Base-by-base conservation (phyloP, 75 land plant species). In the Sequoiadendron giganteum region DNA sequence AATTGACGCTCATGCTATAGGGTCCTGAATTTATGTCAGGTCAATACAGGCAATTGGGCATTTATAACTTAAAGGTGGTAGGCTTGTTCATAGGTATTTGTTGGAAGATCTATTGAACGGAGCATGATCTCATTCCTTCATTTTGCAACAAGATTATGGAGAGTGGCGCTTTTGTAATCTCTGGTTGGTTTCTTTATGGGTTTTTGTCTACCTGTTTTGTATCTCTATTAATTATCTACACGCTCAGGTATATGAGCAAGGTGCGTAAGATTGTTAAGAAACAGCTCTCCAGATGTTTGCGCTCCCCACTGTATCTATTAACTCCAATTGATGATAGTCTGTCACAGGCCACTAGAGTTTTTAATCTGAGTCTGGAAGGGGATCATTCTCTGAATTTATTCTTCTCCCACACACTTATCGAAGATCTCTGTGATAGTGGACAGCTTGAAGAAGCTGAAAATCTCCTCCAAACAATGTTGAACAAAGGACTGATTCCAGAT, bases 311-410 rank as follows among this genome's bases (percentile, higher is more conserved):
- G 5, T 19, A 19, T 58, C 65, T 5, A 42, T 28, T 81, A 21
- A 28, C 48, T 43, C 11, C 83, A 81, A 81, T 38, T n/a, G 48
- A 81, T 28, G 8, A 81, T 45, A 43, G 8, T 40, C 83, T 81
- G 3, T 81, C 25, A 47, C 47, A 81, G n/a, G 83, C 83, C 14
- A 28, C 48, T 21, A 81, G 48, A 45, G 1, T 43, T 43, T 81
- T 81, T n/a, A 25, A 28, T 81, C n/a, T 43, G 21, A 81, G 25
- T 10, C 49, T 81, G n/a, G 83, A 81, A 2, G 48, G 40, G 40
- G 13, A 40, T 47, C 49, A 81, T 81, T 43, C 30, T 45, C 92
- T 92, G 2, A 88, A 92, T 49, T 79, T 88, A 2, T 85, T 73
- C 61, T 91, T 92, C 15, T 90, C 9, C n/a, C 83, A 81, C 49